phyloP scores from a whole-genome alignment of 2,329 filamentous ascomycete species.

The Penicillium sp. region DNA sequence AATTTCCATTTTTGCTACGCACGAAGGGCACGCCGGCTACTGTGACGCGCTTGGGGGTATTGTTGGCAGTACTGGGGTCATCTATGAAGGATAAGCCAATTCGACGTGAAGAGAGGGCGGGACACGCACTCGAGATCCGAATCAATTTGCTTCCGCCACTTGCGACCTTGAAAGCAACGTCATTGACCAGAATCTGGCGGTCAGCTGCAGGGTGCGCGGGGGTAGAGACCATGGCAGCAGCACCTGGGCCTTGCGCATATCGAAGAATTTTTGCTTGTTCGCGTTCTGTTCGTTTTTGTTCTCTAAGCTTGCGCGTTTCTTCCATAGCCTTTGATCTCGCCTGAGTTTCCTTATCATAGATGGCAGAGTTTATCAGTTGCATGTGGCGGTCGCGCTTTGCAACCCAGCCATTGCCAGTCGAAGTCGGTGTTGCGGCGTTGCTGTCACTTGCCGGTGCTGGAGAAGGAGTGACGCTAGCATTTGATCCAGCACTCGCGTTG shows the following conservation, averaged over 20 bases:
- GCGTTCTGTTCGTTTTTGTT: constrained; percentile 59
- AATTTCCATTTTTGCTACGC: constrained; percentile 82
- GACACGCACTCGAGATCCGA: constrained; percentile 65
- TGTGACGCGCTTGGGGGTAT: constrained; percentile 70
- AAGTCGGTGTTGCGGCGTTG: constrained; percentile 29
- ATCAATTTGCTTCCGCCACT: constrained; percentile 81
- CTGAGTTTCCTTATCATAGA: constrained; percentile 73
- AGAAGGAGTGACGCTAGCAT: constrained; percentile 24
- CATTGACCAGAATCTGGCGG: constrained; percentile 68
- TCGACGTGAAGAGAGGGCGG: constrained; percentile 16
- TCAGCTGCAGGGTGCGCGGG: constrained; percentile 36
- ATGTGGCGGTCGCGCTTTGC: constrained; percentile 72
- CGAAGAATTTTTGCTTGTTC: constrained; percentile 43
- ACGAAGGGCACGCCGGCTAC: constrained; percentile 79
- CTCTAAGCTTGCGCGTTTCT: constrained; percentile 55
- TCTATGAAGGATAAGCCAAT: constrained; percentile 51
- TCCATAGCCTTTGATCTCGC: constrained; percentile 69
- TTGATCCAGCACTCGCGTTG: constrained; percentile 33
- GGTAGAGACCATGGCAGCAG: constrained; percentile 26
- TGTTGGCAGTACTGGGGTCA: constrained; percentile 60
- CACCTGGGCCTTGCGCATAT: constrained; percentile 37
- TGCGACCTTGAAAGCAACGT: constrained; percentile 70
- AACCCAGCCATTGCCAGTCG: constrained; percentile 59
- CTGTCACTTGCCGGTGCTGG: constrained; percentile 29
- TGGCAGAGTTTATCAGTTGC: constrained; percentile 76